Conservation (phyloP, 2,329 filamentous ascomycete genomes). For the Sporothrix pseudoabietina region DNA sequence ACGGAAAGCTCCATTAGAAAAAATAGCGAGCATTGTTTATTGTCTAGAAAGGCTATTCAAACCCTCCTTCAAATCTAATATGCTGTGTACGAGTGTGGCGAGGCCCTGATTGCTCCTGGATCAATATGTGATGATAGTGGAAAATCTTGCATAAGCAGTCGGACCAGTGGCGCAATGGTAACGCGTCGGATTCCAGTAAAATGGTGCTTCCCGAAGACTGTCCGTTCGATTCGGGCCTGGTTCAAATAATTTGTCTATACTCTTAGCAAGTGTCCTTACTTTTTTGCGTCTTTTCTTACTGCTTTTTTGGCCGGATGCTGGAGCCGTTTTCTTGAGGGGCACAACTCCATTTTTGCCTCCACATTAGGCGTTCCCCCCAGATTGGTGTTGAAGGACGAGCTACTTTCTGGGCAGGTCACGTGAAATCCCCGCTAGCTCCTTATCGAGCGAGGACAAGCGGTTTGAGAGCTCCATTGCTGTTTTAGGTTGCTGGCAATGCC, state of each 20-base stretch:
- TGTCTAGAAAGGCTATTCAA: background rate
- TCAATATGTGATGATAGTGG: constrained; percentile 9
- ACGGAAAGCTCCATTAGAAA: background rate
- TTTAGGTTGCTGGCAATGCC: constrained; percentile 26
- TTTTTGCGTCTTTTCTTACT: constrained; percentile 7
- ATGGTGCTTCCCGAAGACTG: constrained; percentile 32
- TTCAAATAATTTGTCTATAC: constrained; percentile 16
- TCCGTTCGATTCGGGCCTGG: constrained; percentile 34
- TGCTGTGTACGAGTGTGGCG: background rate
- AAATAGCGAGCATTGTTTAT: background rate
- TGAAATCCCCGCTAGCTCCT: background rate
- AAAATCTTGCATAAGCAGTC: background rate
- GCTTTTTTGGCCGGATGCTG: background rate
- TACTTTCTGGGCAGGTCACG: background rate
- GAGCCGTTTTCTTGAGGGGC: background rate
- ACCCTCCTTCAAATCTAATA: background rate
- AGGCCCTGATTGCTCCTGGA: background rate
- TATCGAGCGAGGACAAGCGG: background rate
- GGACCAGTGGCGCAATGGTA: constrained; percentile 33
- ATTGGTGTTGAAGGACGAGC: background rate
- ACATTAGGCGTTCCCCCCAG: background rate
- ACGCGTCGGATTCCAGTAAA: constrained; percentile 33
- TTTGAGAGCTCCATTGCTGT: constrained; percentile 25
- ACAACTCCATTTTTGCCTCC: constrained; percentile 9
- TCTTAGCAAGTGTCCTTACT: background rate